phyloP scores from a whole-genome alignment of 768 basidiomycete species.

The Leccinum subtestaceum region DNA sequence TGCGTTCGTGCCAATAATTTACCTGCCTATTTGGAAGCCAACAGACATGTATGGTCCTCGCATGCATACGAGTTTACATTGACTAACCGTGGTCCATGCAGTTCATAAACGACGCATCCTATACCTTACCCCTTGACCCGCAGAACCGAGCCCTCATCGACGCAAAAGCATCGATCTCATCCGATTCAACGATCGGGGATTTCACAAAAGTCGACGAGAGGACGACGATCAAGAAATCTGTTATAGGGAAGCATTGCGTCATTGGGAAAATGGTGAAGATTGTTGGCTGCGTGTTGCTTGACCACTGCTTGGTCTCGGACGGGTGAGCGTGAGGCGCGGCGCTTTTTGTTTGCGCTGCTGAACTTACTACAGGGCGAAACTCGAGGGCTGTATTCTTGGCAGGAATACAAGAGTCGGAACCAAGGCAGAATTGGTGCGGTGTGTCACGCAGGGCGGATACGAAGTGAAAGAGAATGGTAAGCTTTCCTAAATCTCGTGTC shows the following conservation, averaged over 20 bases:
- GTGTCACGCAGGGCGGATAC: constrained; percentile 76
- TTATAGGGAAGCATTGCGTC: constrained; percentile 79
- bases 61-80: background rate
- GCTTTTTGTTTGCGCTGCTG: background rate
- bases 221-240: constrained; percentile 73
- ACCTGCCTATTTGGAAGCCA: constrained; percentile 74
- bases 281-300: constrained; percentile 76
- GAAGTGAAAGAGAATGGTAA: constrained; percentile 65
- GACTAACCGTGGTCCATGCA: constrained; percentile 15
- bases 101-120: constrained; percentile 54
- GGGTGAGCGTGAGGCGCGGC: constrained; percentile 47
- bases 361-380: constrained; percentile 53
- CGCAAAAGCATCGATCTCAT: constrained; percentile 77
- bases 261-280: constrained; percentile 87
- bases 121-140: constrained; percentile 55
- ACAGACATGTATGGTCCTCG: constrained; percentile 58
- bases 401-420: constrained; percentile 68
- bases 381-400: constrained; percentile 76
- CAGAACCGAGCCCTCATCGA: constrained; percentile 71
- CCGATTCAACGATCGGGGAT: constrained; percentile 77
- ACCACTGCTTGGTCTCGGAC: constrained; percentile 86
- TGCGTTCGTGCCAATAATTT: constrained; percentile 76
- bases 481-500: constrained; percentile 6
- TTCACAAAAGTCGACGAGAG: constrained; percentile 82
- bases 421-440: constrained; percentile 65